A percentile compares a stretch with the other conserved stretches of the same genome.
Evolutionary conservation across 2,329 filamentous ascomycete species (phyloP).

Genomic region (Rhynchosporium secalis): DNA sequence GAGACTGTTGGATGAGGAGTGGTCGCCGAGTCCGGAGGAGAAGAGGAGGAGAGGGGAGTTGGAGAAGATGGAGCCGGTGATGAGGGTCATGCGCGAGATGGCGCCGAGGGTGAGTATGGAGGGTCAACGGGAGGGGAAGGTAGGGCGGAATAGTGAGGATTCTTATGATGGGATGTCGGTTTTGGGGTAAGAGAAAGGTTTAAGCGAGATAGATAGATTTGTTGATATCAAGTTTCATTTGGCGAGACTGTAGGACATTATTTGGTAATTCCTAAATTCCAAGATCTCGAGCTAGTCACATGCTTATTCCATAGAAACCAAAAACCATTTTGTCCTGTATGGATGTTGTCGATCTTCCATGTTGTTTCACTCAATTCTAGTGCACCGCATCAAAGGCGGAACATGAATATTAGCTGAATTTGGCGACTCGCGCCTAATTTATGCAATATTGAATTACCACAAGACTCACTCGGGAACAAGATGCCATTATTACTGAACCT

Average conservation of each 20-base stretch:
- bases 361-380: too few species aligned
- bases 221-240: conserved; percentile 2
- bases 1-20: conserved; percentile 4
- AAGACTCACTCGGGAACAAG: background rate
- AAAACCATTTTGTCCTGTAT: background rate
- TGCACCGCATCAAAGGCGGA: too few species aligned
- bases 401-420: too few species aligned
- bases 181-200: background rate
- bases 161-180: conserved; percentile 4
- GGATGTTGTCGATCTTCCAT: too few species aligned
- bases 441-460: too few species aligned
- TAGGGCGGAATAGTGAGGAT: background rate
- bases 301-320: background rate
- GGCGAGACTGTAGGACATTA: background rate
- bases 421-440: too few species aligned
- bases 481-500: background rate
- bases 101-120: conserved; percentile 23
- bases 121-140: background rate
- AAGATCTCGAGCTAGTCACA: background rate
- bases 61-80: conserved; percentile 19
- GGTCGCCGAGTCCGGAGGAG: background rate
- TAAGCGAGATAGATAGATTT: background rate
- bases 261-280: background rate
- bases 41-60: conserved; percentile 11
- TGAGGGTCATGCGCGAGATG: conserved; percentile 21